These are phyloP conservation scores for Helianthus annuus DNA, from an alignment of 129 eudicot species.

Conservation along the genomic window HanXRQr2.0-SUNRISE NC_035449.2:48817401-48817900, in stretches of 20 bases:
- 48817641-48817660: constrained; percentile 70
- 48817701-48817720: constrained; percentile 79
- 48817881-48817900: too few relatives aligned
- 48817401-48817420: neutral
- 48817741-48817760: neutral
- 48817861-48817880: neutral
- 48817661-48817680: constrained; percentile 76
- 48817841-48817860: neutral
- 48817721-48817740: constrained; percentile 48
- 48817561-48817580: neutral
- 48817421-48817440: neutral
- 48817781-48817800: neutral
- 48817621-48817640: constrained; percentile 77
- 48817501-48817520: constrained; percentile 88
- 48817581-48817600: neutral
- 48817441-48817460: constrained; percentile 1
- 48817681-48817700: constrained; percentile 76
- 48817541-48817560: constrained; percentile 9
- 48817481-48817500: constrained; percentile 91
- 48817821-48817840: neutral
- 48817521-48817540: constrained; percentile 50
- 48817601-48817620: constrained; percentile 60
- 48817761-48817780: neutral
- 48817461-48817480: constrained; percentile 45
- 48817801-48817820: neutral